A percentile compares a stretch with the other conserved stretches of the same genome.
Evolutionary conservation across 768 basidiomycete species (phyloP).

Genomic region (Cystoderma amianthinum): DNA sequence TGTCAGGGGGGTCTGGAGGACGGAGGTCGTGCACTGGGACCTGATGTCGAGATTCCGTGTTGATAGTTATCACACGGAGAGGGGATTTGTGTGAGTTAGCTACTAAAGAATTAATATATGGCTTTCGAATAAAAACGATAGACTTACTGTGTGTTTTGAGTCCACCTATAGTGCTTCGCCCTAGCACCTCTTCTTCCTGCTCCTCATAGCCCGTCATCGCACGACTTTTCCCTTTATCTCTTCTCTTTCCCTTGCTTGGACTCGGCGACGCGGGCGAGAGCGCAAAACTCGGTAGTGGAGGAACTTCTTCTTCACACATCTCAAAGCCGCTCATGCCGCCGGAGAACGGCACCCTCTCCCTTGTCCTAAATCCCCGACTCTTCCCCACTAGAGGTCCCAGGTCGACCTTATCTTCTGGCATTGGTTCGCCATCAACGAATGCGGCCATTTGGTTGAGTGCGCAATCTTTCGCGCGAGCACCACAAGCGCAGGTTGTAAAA

Average conservation of each 20-base stretch:
- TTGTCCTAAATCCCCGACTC: slow-evolving; percentile 54
- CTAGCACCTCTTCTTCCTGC: too few relatives aligned
- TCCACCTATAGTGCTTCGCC: too few relatives aligned
- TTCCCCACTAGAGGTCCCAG: slow-evolving; percentile 60
- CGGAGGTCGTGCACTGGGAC: slow-evolving; percentile 3
- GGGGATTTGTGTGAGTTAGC: neutral
- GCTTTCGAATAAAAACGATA: too few relatives aligned
- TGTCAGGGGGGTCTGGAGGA: slow-evolving; percentile 10
- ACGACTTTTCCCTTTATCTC: too few relatives aligned
- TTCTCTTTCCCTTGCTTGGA: slow-evolving; percentile 11
- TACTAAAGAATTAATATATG: too few relatives aligned
- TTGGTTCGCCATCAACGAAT: slow-evolving; percentile 36
- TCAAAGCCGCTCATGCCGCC: slow-evolving; percentile 64
- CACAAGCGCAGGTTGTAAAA: slow-evolving; percentile 73
- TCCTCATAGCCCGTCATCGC: too few relatives aligned
- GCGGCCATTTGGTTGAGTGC: slow-evolving; percentile 56
- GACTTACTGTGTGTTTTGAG: too few relatives aligned
- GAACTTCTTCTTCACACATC: slow-evolving; percentile 20
- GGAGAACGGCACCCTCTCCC: slow-evolving; percentile 45
- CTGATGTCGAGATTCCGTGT: neutral
- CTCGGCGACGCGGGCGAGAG: slow-evolving; percentile 3
- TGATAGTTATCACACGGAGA: slow-evolving; percentile 1
- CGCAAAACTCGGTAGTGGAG: slow-evolving; percentile 1
- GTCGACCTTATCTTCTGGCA: slow-evolving; percentile 22
- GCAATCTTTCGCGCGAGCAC: slow-evolving; percentile 53